Base-by-base conservation (phyloP, 768 basidiomycete genomes). In the Tulasnella sp. region DNA sequence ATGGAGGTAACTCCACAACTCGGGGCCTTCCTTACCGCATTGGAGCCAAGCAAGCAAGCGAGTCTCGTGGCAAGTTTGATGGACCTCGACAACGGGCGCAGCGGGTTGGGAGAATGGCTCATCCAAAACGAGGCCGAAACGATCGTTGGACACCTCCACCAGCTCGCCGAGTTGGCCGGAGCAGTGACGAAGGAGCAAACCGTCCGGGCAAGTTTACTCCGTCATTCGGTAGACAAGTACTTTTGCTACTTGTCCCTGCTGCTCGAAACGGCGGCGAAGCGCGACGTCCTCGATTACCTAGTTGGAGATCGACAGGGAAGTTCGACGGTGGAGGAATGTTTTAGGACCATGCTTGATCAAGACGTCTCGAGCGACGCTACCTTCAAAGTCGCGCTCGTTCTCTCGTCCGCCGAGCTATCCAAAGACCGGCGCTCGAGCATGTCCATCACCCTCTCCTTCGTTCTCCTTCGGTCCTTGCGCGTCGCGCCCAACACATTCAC, bases 41-140 rank as follows among this genome's bases (percentile, higher is more conserved):
- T 72, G 59, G 70, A 72, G 9, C 52, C 62, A 11, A 12, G 32
- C n/a, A 42, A 72, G 19, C 36, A 35, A 36, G 36, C 62, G 36
- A 22, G 35, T 29, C 34, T 72, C 22, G 62, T 39, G n/a, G 19
- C 32, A 35, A 11, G 37, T 12, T 37, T 72, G 35, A 72, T 72
- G 35, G 35, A 59, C 26, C 29, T 59, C 19, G 70, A 72, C 40
- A 59, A 59, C 17, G 70, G 70, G n/a, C 16, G 70, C 19, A 42
- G 35, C 6, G 70, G 70, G 26, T 19, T 72, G 35, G 62, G 70
- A 32, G 70, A 72, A 6, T 72, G 63, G 52, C 12, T 72, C 5
- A 34, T 72, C 14, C 70, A 63, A 22, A 26, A 72, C 39, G 52
- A 72, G 34, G 19, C 59, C 19, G 36, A 44, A 64, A 39, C 35